These are phyloP conservation scores for Diaporthe ilicicola DNA, from an alignment of 2,329 filamentous ascomycete species.

Conservation along the genomic window DNA sequence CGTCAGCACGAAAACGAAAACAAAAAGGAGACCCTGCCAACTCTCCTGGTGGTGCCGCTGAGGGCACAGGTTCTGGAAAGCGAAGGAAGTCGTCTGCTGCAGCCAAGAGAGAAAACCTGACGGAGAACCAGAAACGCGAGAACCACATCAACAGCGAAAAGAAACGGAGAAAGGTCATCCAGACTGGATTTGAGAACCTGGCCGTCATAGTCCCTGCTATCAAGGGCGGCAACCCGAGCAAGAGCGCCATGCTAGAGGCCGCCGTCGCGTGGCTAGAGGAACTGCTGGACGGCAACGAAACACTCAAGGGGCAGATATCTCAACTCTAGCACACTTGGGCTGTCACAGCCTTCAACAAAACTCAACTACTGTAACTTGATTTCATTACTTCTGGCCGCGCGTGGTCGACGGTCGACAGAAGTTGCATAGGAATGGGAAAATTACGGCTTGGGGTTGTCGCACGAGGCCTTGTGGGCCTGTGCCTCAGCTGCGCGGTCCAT, in stretches of 20 bases:
- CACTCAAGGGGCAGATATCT: conserved; percentile 60
- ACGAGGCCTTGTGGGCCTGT: background rate
- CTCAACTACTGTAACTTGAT: background rate
- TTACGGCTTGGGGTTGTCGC: background rate
- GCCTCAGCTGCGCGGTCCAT: background rate
- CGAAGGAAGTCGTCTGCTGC: conserved; percentile 58
- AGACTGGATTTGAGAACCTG: conserved; percentile 84
- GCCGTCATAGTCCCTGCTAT: conserved; percentile 79
- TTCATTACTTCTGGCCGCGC: background rate
- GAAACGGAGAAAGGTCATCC: conserved; percentile 83
- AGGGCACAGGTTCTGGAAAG: conserved; percentile 46
- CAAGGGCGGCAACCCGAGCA: conserved; percentile 79
- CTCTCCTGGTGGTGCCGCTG: conserved; percentile 46
- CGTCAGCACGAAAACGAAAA: conserved; percentile 55
- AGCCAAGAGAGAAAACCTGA: conserved; percentile 76
- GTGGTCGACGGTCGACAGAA: background rate
- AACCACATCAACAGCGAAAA: conserved; percentile 92
- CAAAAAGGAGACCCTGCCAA: conserved; percentile 52
- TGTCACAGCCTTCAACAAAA: background rate
- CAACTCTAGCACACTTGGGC: background rate
- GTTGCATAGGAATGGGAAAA: background rate
- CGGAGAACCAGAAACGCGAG: conserved; percentile 81
- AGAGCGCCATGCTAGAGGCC: conserved; percentile 80
- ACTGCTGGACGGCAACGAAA: conserved; percentile 73
- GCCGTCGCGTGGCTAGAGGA: conserved; percentile 82